Evolutionary conservation across 768 basidiomycete genomes (phyloP).

Genomic region (Suillus subalutaceus): DNA sequence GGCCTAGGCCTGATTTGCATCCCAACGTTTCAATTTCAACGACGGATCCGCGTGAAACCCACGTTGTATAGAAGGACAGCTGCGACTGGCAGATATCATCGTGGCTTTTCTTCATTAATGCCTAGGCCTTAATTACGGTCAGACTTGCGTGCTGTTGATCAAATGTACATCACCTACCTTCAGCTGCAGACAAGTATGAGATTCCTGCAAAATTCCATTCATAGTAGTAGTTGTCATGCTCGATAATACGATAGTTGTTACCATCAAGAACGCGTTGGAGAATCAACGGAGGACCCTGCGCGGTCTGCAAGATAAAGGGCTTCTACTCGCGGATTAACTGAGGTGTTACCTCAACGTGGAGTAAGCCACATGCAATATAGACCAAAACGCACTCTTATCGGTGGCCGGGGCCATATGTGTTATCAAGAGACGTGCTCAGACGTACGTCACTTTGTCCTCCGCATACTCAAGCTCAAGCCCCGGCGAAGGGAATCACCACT

Average conservation of each 20-base stretch:
- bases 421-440: constrained; percentile 12
- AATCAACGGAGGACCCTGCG: constrained; percentile 14
- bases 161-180: background rate
- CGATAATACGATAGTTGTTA: background rate
- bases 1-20: background rate
- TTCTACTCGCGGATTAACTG: constrained; percentile 12
- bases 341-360: constrained; percentile 17
- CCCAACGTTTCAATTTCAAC: background rate
- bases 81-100: constrained; percentile 7
- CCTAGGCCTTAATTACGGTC: background rate
- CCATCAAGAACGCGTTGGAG: constrained; percentile 15
- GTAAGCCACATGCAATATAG: constrained; percentile 14
- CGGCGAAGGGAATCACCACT: no score
- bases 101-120: constrained; percentile 13
- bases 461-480: background rate
- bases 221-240: constrained; percentile 10
- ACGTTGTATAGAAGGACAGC: constrained; percentile 7
- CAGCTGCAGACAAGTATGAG: background rate
- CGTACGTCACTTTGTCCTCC: constrained; percentile 5
- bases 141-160: constrained; percentile 15
- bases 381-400: constrained; percentile 11
- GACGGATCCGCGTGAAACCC: background rate
- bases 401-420: background rate
- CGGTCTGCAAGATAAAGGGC: constrained; percentile 13
- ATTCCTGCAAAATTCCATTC: background rate